Evolutionary conservation across 1,284 basidiomycete species (phyloP), one percentile per base, ranked within the genome.

Genomic region (Anthracocystis walkeri): DNA sequence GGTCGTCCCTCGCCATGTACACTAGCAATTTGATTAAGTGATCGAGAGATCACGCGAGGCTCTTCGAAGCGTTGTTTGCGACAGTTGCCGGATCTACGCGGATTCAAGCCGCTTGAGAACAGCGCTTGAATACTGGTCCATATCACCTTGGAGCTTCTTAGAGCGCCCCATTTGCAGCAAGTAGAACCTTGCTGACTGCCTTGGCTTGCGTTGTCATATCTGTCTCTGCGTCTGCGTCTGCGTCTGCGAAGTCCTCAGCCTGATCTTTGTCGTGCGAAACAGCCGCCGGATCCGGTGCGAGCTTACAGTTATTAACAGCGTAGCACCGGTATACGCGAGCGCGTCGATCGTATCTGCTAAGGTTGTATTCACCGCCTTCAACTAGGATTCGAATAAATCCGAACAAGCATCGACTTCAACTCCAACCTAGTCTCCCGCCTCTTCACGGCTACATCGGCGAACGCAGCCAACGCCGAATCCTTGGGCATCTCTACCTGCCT

Each of bases 261-360:
- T 78, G 20, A 67, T 65, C 46, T 61, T 75, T 38, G 57, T 81
- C 50, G 63, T 79, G 21, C 53, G 67, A 27, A 80, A 57, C 78
- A 51, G 63, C 63, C 0, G 48, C 40, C 16, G 59, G 56, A 27
- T 72, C 60, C 2, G 67, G 69, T 1, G 54, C 65, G 8, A 57
- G 42, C 45, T 78, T 71, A 33, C 91, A 35, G 90, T 91, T 58
- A 92, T 88, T 11, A 92, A 86, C 11, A 92, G 84, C 31, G 92
- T 82, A 0, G 88, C 90, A 3, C 91, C 91, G 25, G 85, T 85
- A 77, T 88, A 92, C 16, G 82, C 83, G 3, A 92, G 86, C 0
- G 89, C 90, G 57, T 88, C 86, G 52, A 92, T 90, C 0, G 90
- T 91, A 38, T 89, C n/a, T n/a, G n/a, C n/a, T 6, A 7, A n/a